These are phyloP conservation scores for Collybia sp. DNA, from an alignment of 768 basidiomycete species.

Conservation along the genomic window DNA sequence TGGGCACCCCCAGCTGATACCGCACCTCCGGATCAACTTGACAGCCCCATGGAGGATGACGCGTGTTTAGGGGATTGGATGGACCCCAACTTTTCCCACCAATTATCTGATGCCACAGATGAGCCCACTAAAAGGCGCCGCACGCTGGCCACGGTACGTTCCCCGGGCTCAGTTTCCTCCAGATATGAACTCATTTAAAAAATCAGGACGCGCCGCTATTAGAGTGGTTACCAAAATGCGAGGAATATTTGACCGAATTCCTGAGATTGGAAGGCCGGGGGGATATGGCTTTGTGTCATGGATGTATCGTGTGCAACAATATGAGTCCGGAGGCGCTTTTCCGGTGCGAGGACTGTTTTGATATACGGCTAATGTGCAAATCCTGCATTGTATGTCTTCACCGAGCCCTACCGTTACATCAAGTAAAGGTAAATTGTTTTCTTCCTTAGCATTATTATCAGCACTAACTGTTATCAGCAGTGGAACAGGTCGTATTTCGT, in stretches of 20 bases:
- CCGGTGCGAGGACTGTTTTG: slow-evolving; percentile 1
- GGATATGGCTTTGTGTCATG: neutral
- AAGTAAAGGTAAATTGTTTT: neutral
- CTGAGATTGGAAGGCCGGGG: neutral
- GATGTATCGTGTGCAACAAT: neutral
- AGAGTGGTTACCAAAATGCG: neutral
- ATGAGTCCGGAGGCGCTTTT: neutral
- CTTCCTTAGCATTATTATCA: neutral
- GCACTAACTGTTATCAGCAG: neutral
- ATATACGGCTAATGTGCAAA: neutral
- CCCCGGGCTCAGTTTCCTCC: too few species aligned
- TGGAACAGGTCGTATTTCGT: slow-evolving; percentile 2
- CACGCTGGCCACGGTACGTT: too few species aligned
- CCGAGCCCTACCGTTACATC: neutral
- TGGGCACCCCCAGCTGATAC: too few species aligned
- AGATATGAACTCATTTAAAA: too few species aligned
- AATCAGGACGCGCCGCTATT: neutral
- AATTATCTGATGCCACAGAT: too few species aligned
- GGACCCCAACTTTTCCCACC: too few species aligned
- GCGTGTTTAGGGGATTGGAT: too few species aligned
- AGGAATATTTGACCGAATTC: neutral
- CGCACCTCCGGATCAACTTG: too few species aligned
- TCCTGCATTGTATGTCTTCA: neutral
- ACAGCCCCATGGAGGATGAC: too few species aligned
- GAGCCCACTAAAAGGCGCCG: too few species aligned